phyloP scores from a whole-genome alignment of 169 alveolate genomes.

The Cryptosporidium bovis region DNA sequence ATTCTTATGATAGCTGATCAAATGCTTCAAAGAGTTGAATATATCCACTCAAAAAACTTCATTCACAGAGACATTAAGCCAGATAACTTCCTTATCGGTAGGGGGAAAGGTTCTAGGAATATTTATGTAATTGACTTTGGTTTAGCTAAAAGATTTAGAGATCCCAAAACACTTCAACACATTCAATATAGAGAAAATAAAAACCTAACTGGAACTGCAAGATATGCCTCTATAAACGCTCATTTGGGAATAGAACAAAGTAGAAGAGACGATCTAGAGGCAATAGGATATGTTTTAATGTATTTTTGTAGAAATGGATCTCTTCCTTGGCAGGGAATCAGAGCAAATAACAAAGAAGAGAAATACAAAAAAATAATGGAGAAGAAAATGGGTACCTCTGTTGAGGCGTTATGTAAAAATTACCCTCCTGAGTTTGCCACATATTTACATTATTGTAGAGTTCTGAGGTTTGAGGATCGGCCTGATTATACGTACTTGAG shows the following conservation, averaged over 20 bases:
- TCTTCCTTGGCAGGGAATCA: constrained; percentile 89
- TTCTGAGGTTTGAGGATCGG: constrained; percentile 85
- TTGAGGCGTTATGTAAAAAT: constrained; percentile 86
- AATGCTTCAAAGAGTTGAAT: constrained; percentile 73
- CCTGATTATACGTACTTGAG: constrained; percentile 85
- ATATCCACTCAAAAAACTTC: constrained; percentile 85
- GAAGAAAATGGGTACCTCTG: constrained; percentile 85
- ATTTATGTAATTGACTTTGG: constrained; percentile 89
- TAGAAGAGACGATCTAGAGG: constrained; percentile 91
- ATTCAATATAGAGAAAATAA: constrained; percentile 85
- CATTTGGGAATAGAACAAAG: constrained; percentile 84
- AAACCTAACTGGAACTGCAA: constrained; percentile 88
- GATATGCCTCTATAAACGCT: constrained; percentile 86
- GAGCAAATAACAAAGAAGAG: constrained; percentile 85
- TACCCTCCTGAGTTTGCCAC: constrained; percentile 82
- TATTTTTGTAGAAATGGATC: constrained; percentile 86
- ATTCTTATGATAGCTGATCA: constrained; percentile 73
- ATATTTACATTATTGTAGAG: constrained; percentile 81
- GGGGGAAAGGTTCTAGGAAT: constrained; percentile 81
- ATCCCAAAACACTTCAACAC: constrained; percentile 85
- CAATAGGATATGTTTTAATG: constrained; percentile 87
- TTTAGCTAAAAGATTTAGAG: constrained; percentile 84
- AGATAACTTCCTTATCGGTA: constrained; percentile 90
- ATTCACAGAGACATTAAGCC: constrained; percentile 84
- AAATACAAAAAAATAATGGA: constrained; percentile 88